Base-by-base conservation (phyloP, 164 flowering plant genomes). In the Brasenia schreberi region DNA sequence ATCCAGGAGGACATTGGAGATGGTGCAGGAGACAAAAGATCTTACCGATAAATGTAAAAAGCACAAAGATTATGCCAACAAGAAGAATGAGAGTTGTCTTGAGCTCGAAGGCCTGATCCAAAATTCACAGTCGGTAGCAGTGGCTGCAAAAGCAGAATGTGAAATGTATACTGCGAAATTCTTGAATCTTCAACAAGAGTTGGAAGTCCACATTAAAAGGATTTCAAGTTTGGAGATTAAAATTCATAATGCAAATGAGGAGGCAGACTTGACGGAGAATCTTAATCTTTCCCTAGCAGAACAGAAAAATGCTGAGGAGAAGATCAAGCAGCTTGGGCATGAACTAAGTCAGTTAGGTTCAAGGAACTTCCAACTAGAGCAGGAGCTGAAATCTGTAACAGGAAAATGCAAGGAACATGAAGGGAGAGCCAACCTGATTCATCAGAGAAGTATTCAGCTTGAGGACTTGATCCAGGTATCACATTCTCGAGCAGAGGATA, bases 401-500 rank as follows among this genome's bases (percentile, higher is more conserved):
- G 87, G 70, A 23, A 84, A 78, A 69, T 77, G 85, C 72, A 72
- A 80, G 18, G 87, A 87, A 66, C 92, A 89, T 63, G 94, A 92
- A 71, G 92, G 76, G 17, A 73, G 76, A 61, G 92, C 90, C 5
- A 82, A 66, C 65, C 73, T 64, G 39, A 76, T 70, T 43, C 88
- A 85, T 69, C 83, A 92, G 58, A 88, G 90, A 43, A 76, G 89
- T 75, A 70, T 83, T 42, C 89, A 92, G 67, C 81, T 92, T 19
- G 96, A 92, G 74, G 91, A 84, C 68, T 65, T 88, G 66, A 67
- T 87, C 60, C 86, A 92, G 73, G n/a, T 65, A 42, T 81, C 94
- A 65, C 81, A 84, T 62, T 78, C 85, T 65, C 90, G 84, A 81
- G 75, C 70, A 18, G 96, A 81, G 70, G 87, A 78, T 62, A 76